Evolutionary conservation across 2,329 filamentous ascomycete species (phyloP).

Genomic region (Trichoderma simmonsii): DNA sequence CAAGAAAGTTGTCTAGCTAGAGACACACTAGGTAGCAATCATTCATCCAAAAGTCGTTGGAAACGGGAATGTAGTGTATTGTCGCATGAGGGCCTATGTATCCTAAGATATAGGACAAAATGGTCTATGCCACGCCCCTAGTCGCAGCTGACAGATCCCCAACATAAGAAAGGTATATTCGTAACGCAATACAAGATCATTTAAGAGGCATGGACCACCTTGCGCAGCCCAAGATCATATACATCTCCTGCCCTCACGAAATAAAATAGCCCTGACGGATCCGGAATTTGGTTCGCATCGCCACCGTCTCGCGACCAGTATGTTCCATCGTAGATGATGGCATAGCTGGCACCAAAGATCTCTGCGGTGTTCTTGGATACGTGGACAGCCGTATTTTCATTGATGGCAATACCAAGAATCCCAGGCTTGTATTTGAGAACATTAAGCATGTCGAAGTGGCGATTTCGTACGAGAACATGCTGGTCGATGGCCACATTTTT

Average conservation of each 20-base stretch:
- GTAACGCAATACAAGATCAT: not conserved
- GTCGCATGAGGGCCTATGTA: not conserved
- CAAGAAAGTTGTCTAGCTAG: not conserved
- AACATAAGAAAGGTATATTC: not conserved
- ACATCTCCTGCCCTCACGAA: not conserved
- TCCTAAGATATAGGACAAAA: not conserved
- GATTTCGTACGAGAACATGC: slow-evolving; percentile 6
- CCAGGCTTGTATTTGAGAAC: slow-evolving; percentile 9
- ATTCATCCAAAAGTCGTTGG: not conserved
- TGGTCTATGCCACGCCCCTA: not conserved
- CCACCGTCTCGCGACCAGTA: slow-evolving; percentile 4
- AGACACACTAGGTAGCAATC: not conserved
- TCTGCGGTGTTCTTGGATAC: slow-evolving; percentile 1
- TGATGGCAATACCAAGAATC: slow-evolving; percentile 1
- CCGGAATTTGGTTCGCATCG: not conserved
- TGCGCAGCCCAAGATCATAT: slow-evolving; percentile 1
- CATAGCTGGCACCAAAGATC: slow-evolving; percentile 2
- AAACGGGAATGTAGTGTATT: not conserved
- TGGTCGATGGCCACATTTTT: slow-evolving; percentile 13
- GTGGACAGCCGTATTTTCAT: not conserved
- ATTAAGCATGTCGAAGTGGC: slow-evolving; percentile 3
- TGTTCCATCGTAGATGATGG: slow-evolving; percentile 11
- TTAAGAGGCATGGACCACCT: not conserved
- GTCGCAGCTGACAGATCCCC: not conserved
- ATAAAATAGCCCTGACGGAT: not conserved